Conservation (phyloP, 2,329 filamentous ascomycete genomes). For the Thielaviopsis euricoi region DNA sequence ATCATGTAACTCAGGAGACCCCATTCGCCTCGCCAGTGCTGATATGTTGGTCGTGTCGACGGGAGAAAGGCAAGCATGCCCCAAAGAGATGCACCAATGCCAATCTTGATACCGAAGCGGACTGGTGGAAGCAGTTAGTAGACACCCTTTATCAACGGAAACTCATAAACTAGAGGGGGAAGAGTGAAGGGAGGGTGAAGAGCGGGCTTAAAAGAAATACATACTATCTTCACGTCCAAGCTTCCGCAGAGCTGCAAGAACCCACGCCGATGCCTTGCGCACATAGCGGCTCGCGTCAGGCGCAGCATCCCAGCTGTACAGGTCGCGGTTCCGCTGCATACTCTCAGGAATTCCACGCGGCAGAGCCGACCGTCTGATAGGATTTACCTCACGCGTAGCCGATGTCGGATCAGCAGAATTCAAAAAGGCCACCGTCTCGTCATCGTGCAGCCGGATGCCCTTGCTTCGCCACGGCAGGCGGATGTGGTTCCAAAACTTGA, state of each 20-base stretch:
- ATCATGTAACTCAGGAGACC: slow-evolving; percentile 94
- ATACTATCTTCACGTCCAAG: slow-evolving; percentile 36
- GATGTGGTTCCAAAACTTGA: slow-evolving; percentile 54
- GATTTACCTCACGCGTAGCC: slow-evolving; percentile 7
- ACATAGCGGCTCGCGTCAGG: slow-evolving; percentile 28
- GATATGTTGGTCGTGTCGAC: slow-evolving; percentile 61
- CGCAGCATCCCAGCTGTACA: slow-evolving; percentile 39
- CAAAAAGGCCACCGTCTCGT: slow-evolving; percentile 6
- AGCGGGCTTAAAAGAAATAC: slow-evolving; percentile 11
- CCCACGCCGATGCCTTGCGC: slow-evolving; percentile 27
- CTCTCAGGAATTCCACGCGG: slow-evolving; percentile 38
- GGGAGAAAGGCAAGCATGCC: slow-evolving; percentile 77
- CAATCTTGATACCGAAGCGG: slow-evolving; percentile 80
- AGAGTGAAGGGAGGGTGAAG: too few species aligned
- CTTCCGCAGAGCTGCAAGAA: slow-evolving; percentile 30
- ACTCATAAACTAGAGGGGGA: too few species aligned
- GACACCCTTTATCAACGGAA: background rate
- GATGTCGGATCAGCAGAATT: slow-evolving; percentile 22
- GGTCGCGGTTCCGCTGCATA: slow-evolving; percentile 35
- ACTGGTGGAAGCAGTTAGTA: slow-evolving; percentile 20
- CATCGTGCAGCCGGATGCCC: slow-evolving; percentile 7
- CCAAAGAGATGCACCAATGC: slow-evolving; percentile 74
- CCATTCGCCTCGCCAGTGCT: slow-evolving; percentile 90
- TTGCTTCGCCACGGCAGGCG: slow-evolving; percentile 11
- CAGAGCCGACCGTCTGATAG: slow-evolving; percentile 21